phyloP scores from a whole-genome alignment of 805 yeast genomes.

The Huiozyma naganishii region DNA sequence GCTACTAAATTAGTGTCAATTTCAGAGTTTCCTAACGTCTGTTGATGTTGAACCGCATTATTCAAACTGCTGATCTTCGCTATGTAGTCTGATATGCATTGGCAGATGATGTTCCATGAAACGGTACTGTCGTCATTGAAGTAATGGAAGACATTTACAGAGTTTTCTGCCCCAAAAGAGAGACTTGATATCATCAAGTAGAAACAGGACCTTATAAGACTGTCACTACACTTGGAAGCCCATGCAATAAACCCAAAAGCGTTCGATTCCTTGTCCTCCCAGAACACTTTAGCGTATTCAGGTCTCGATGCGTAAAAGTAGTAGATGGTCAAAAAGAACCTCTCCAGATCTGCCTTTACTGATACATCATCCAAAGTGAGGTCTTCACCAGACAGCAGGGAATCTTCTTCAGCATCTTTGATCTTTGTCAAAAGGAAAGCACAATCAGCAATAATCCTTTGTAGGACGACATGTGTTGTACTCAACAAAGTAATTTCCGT shows the following conservation, averaged over 20 bases:
- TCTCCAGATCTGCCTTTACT: constrained; percentile 73
- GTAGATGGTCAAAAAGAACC: constrained; percentile 69
- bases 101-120: constrained; percentile 47
- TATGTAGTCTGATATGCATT: constrained; percentile 43
- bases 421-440: constrained; percentile 57
- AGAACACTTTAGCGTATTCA: constrained; percentile 46
- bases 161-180: constrained; percentile 46
- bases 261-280: constrained; percentile 57
- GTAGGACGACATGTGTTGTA: constrained; percentile 41
- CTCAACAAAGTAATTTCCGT: constrained; percentile 28
- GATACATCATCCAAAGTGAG: constrained; percentile 52
- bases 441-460: constrained; percentile 47
- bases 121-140: constrained; percentile 32
- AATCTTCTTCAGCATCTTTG: constrained; percentile 67
- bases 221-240: constrained; percentile 76
- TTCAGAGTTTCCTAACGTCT: constrained; percentile 21
- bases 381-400: constrained; percentile 46
- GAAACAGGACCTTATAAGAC: constrained; percentile 73
- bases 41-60: constrained; percentile 17
- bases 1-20: constrained; percentile 23
- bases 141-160: constrained; percentile 42
- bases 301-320: constrained; percentile 57
- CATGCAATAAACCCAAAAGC: constrained; percentile 75
- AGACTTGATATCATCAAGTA: constrained; percentile 71
- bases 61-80: constrained; percentile 31